Percentiles rank a stretch among this genome's conserved stretches.
phyloP scores from a whole-genome alignment of 2,329 filamentous ascomycete genomes.

The Colletotrichum sp. region DNA sequence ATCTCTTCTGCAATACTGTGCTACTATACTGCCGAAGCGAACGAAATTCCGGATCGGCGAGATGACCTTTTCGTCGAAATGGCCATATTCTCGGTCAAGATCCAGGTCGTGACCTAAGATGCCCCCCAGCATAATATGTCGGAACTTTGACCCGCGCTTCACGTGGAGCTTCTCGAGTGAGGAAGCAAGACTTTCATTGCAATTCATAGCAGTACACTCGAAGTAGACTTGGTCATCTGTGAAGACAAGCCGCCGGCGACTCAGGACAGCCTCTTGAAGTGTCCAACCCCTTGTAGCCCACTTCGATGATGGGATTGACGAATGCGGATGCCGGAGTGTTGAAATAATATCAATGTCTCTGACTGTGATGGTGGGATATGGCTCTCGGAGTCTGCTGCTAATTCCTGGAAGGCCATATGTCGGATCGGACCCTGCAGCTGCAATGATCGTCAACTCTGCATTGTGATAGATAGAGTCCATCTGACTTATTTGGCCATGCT shows the following conservation, averaged over 20 bases:
- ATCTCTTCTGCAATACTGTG: no score
- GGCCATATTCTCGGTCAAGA: background rate
- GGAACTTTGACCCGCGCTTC: background rate
- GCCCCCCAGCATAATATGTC: accelerated
- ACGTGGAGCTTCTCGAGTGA: constrained; percentile 29
- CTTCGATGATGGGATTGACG: constrained; percentile 24
- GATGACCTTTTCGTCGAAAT: background rate
- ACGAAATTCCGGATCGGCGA: background rate
- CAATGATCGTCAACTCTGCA: constrained; percentile 40
- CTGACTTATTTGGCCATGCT: constrained; percentile 32
- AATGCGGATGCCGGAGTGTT: constrained; percentile 17
- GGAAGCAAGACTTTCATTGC: constrained; percentile 37
- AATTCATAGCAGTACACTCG: constrained; percentile 42
- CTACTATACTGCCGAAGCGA: background rate
- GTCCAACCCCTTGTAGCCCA: constrained; percentile 45
- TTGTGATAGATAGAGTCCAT: constrained; percentile 44
- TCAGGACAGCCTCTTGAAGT: constrained; percentile 41
- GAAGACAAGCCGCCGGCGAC: constrained; percentile 40
- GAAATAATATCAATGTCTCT: constrained; percentile 14
- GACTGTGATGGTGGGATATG: constrained; percentile 36
- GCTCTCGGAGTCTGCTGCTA: constrained; percentile 32
- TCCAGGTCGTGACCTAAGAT: background rate
- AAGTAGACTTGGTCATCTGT: constrained; percentile 44
- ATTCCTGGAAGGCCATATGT: constrained; percentile 39
- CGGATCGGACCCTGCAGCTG: constrained; percentile 37